A percentile compares a stretch with the other conserved stretches of the same genome.
Evolutionary conservation across 139 green algal genomes (phyloP).

Genomic region (Chlamydomonas schloesseri): DNA sequence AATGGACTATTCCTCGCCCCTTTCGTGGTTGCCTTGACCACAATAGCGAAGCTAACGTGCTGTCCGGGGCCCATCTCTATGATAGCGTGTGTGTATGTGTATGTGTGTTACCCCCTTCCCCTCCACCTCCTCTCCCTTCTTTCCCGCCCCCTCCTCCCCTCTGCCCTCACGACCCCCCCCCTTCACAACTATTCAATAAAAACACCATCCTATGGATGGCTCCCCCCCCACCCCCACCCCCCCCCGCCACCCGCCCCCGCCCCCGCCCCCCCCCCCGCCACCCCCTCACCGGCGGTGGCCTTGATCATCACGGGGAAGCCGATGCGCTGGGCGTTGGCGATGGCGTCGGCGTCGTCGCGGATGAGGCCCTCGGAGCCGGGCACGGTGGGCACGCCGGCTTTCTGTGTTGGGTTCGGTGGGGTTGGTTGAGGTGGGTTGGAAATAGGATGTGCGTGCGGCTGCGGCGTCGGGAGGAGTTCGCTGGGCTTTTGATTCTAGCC

Average conservation of each 20-base stretch:
- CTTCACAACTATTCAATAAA: no score
- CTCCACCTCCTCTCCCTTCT: no score
- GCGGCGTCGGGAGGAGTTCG: neutral
- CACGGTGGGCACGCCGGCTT: slow-evolving; percentile 93
- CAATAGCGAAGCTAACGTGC: no score
- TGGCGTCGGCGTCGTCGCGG: slow-evolving; percentile 73
- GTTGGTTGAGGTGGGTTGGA: neutral
- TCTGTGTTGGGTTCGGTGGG: slow-evolving; percentile 41
- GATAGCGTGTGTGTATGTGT: no score
- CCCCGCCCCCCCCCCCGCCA: neutral
- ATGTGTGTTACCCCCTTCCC: no score
- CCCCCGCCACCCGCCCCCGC: neutral
- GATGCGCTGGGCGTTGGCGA: slow-evolving; percentile 71
- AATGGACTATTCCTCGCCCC: no score
- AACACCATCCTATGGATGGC: no score
- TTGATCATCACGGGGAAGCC: slow-evolving; percentile 98
- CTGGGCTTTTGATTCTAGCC: no score
- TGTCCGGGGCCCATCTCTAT: no score
- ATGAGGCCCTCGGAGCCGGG: slow-evolving; percentile 94
- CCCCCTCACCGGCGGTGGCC: slow-evolving; percentile 84
- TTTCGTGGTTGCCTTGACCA: no score
- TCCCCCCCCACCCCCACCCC: neutral
- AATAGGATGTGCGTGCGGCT: neutral
- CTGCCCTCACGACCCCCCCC: no score
- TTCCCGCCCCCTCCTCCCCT: no score